Percentiles rank a stretch among this genome's conserved stretches.
These are phyloP conservation scores for Diaporthe citrichinensis DNA, from an alignment of 2,329 filamentous ascomycete species.

Conservation along the genomic window DNA sequence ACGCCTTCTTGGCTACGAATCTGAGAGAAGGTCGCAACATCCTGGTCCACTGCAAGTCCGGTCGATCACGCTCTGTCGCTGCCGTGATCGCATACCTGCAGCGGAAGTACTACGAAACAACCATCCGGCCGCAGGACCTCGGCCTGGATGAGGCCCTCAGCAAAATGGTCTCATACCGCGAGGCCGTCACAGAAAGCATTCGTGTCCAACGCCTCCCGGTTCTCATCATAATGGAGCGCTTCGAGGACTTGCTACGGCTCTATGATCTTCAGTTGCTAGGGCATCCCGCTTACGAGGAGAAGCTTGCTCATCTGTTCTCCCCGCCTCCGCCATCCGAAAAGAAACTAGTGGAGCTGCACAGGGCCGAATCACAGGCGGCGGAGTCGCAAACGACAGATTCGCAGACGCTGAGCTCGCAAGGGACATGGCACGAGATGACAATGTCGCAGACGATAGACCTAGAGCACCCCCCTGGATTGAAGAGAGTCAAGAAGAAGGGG, in stretches of 20 bases:
- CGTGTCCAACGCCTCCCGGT: conserved; percentile 22
- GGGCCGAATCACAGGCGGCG: background rate
- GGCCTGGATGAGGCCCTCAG: background rate
- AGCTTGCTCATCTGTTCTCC: conserved; percentile 12
- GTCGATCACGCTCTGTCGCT: conserved; percentile 30
- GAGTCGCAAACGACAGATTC: background rate
- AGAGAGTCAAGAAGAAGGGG: conserved; percentile 34
- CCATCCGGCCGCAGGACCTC: background rate
- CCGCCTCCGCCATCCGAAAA: background rate
- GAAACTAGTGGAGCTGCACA: background rate
- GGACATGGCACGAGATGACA: background rate
- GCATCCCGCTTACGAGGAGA: conserved; percentile 16
- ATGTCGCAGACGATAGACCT: conserved; percentile 17
- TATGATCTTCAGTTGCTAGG: conserved; percentile 23
- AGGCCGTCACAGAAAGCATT: conserved; percentile 31
- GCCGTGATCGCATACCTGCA: conserved; percentile 33
- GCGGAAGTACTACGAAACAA: conserved; percentile 23
- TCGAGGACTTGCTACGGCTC: conserved; percentile 19
- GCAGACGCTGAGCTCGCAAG: conserved; percentile 16
- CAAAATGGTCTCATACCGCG: conserved; percentile 20
- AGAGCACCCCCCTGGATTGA: background rate
- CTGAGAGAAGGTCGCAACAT: conserved; percentile 16
- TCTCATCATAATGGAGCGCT: conserved; percentile 33
- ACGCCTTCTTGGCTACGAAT: conserved; percentile 4
- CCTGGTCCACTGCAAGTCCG: conserved; percentile 34